phyloP scores from a whole-genome alignment of 352 stramenopile species.

The Phytopythium chamaehyphon region DNA sequence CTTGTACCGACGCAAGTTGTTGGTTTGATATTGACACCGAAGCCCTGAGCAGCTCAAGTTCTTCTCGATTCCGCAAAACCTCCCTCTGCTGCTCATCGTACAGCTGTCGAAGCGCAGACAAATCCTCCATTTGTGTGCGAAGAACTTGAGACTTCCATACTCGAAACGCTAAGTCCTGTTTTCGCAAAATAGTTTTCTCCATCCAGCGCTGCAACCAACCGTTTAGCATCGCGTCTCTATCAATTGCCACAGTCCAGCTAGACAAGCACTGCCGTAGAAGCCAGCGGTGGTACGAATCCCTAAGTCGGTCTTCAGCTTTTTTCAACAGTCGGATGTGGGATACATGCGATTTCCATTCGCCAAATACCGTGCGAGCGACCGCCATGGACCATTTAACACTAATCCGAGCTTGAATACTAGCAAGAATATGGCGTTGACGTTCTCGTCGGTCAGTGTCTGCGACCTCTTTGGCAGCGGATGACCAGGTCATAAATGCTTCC shows the following conservation, averaged over 20 bases:
- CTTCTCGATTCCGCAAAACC: background rate
- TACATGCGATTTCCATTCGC: constrained; percentile 19
- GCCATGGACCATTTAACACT: constrained; percentile 32
- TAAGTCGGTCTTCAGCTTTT: constrained; percentile 15
- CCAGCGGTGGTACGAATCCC: constrained; percentile 7
- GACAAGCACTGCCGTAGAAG: constrained; percentile 12
- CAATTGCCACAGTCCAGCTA: constrained; percentile 12
- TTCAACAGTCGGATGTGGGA: constrained; percentile 5
- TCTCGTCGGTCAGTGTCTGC: constrained; percentile 14
- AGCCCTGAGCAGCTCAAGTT: background rate
- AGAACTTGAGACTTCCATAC: constrained; percentile 5
- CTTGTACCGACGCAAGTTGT: background rate
- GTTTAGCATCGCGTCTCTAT: background rate
- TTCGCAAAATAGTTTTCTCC: background rate
- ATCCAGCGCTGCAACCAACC: constrained; percentile 1
- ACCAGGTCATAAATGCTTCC: constrained; percentile 35
- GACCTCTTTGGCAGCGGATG: constrained; percentile 3
- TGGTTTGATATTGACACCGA: background rate
- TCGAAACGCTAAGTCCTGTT: constrained; percentile 1
- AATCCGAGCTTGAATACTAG: constrained; percentile 28
- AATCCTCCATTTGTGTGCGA: constrained; percentile 5
- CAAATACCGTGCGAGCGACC: constrained; percentile 18
- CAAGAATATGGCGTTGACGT: constrained; percentile 21
- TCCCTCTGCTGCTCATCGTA: background rate
- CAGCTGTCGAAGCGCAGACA: background rate